Evolutionary conservation across 495 filamentous ascomycete species (phyloP).

Genomic region (Aspergillus leporis): DNA sequence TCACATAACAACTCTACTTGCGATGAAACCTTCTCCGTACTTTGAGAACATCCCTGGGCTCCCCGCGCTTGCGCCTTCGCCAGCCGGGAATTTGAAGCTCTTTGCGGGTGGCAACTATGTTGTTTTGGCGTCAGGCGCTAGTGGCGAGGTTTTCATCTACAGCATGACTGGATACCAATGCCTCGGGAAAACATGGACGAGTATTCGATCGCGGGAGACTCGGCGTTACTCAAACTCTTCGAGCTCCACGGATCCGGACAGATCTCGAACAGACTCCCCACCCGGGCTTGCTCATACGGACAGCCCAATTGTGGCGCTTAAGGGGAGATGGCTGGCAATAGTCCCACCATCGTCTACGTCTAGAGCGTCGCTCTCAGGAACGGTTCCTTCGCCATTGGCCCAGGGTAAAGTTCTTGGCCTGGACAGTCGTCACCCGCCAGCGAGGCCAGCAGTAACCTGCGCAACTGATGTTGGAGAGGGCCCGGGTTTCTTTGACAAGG

Average conservation of each 20-base stretch:
- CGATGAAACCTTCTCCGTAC: constrained; percentile 49
- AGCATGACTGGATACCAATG: constrained; percentile 68
- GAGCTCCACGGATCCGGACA: constrained; percentile 54
- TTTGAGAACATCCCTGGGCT: constrained; percentile 44
- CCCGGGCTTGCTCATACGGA: constrained; percentile 47
- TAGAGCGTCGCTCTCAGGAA: constrained; percentile 65
- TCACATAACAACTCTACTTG: constrained; percentile 68
- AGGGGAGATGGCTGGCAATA: constrained; percentile 80
- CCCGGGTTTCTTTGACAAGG: constrained; percentile 79
- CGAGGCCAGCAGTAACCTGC: constrained; percentile 72
- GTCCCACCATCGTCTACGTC: constrained; percentile 70
- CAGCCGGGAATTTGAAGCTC: constrained; percentile 69
- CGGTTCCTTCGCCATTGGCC: constrained; percentile 40
- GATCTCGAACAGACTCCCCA: constrained; percentile 50
- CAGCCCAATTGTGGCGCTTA: constrained; percentile 71
- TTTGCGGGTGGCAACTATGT: constrained; percentile 66
- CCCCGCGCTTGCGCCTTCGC: constrained; percentile 54
- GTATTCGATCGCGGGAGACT: constrained; percentile 58
- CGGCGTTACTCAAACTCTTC: constrained; percentile 55
- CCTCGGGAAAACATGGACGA: constrained; percentile 86
- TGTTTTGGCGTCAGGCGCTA: constrained; percentile 73
- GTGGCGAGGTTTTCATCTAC: constrained; percentile 85
- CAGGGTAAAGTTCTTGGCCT: constrained; percentile 64
- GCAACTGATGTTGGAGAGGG: constrained; percentile 75
- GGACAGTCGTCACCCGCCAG: constrained; percentile 67